phyloP scores from a whole-genome alignment of 2,329 filamentous ascomycete genomes.

The Pyrenophora teres region DNA sequence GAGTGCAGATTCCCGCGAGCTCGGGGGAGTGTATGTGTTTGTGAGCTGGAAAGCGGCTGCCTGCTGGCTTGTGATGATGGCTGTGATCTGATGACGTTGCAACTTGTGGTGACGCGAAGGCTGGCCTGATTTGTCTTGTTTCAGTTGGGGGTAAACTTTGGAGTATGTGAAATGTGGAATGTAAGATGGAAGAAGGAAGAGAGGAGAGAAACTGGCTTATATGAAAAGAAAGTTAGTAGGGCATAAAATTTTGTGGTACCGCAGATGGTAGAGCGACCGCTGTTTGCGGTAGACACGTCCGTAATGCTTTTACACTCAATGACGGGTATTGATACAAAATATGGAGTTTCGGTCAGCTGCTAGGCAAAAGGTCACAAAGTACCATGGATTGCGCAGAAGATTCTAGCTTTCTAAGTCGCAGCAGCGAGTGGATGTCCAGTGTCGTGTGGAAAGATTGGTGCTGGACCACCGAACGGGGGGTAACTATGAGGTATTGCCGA shows the following conservation, averaged over 20 bases:
- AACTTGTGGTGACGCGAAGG: conserved; percentile 13
- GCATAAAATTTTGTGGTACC: background rate
- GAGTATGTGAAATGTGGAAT: background rate
- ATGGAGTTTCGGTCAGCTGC: no score
- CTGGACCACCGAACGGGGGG: no score
- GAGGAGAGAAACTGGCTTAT: background rate
- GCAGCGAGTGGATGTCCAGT: no score
- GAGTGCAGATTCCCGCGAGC: conserved; percentile 1
- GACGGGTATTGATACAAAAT: no score
- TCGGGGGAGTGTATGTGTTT: conserved; percentile 3
- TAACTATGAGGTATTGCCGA: no score
- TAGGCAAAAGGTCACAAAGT: no score
- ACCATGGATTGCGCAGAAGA: no score
- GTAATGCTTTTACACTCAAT: no score
- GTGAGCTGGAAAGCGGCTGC: conserved; percentile 28
- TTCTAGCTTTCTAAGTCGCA: no score
- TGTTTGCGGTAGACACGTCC: background rate
- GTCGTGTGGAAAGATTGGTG: no score
- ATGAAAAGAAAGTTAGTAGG: background rate
- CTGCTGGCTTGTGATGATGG: conserved; percentile 25
- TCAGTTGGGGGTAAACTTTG: conserved; percentile 10
- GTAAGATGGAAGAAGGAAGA: conserved; percentile 1
- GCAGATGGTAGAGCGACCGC: background rate
- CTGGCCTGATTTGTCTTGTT: conserved; percentile 24
- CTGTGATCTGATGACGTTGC: conserved; percentile 40